Base-by-base conservation (phyloP, 176 grass and related monocot species). In the Luzula sylvatica region DNA sequence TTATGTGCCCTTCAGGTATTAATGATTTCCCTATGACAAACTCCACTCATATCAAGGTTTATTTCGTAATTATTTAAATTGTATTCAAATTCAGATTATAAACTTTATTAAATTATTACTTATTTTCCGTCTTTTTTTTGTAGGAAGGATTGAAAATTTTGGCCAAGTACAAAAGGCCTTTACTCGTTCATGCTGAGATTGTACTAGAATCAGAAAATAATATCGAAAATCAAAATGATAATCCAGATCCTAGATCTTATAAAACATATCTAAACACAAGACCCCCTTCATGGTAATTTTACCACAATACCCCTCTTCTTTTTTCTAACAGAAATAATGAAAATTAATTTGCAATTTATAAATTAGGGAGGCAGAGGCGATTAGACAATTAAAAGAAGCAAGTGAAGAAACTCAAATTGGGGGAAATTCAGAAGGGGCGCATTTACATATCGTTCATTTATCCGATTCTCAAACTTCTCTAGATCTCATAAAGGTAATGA, bases 1-100 rank as follows among this genome's bases (percentile, higher is more conserved):
- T 98, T 72, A 98, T 98, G 92, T 90, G 85, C 35, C 92, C 81
- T 21, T 98, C 92, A 29, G 92, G 81, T 39, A 98, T 80, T 65
- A 77, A 83, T 46, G 92, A 98, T 59, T 98, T 98, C 26, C 92
- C 92, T 44, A 89, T 98, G 92, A 98, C 92, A 79, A 98, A 98
- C 60, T 86, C 74, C 53, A 98, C 85, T 9, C 92, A 98, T 43
- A 98, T 98, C 15, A 87, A 86, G 81, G 92, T 96, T 21, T 11
- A 64, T 17, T 68, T 3, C 15, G 46, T 38, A 13, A 13, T 44
- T 28, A 22, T 7, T 38, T 52, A 28, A 58, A 23, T 38, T 65
- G 30, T 16, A 11, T 42, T n/a, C n/a, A n/a, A 56, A 30, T 45
- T 69, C 52, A 26, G 13, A 29, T 27, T 35, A 28, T 51, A 19